phyloP scores from a whole-genome alignment of 768 basidiomycete genomes.

The Kwoniella botswanensis region DNA sequence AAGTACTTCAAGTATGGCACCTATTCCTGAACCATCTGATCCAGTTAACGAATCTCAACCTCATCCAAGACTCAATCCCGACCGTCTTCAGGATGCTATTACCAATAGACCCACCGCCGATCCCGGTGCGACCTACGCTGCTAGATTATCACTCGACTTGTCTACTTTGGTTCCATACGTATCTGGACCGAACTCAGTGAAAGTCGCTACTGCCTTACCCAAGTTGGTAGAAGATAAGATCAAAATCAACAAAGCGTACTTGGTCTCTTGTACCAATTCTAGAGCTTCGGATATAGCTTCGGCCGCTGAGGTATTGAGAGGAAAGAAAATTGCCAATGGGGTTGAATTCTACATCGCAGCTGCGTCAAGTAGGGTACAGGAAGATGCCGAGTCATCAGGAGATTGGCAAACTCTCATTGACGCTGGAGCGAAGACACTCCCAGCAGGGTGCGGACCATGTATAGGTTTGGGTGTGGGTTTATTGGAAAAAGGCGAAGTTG shows the following conservation, averaged over 20 bases:
- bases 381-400: slow-evolving; percentile 80
- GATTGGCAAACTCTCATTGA: slow-evolving; percentile 85
- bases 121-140: slow-evolving; percentile 75
- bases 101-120: slow-evolving; percentile 68
- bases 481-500: slow-evolving; percentile 90
- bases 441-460: slow-evolving; percentile 96
- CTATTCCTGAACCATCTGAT: slow-evolving; percentile 46
- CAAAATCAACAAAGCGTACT: slow-evolving; percentile 93
- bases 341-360: slow-evolving; percentile 99
- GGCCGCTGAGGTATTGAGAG: slow-evolving; percentile 86
- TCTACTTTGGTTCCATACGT: slow-evolving; percentile 93
- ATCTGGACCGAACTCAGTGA: slow-evolving; percentile 97
- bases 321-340: slow-evolving; percentile 75
- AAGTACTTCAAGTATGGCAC: slow-evolving; percentile 53
- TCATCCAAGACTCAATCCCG: slow-evolving; percentile 83
- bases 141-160: slow-evolving; percentile 87
- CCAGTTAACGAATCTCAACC: slow-evolving; percentile 69
- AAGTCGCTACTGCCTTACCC: slow-evolving; percentile 90
- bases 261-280: slow-evolving; percentile 97
- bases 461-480: slow-evolving; percentile 94
- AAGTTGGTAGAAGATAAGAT: slow-evolving; percentile 74
- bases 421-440: slow-evolving; percentile 90
- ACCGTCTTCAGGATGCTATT: slow-evolving; percentile 71
- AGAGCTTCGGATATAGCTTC: slow-evolving; percentile 92
- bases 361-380: slow-evolving; percentile 88